Evolutionary conservation across 768 basidiomycete genomes (phyloP), one percentile per base, ranked within the genome.

Genomic region (Pleurotus tuoliensis): DNA sequence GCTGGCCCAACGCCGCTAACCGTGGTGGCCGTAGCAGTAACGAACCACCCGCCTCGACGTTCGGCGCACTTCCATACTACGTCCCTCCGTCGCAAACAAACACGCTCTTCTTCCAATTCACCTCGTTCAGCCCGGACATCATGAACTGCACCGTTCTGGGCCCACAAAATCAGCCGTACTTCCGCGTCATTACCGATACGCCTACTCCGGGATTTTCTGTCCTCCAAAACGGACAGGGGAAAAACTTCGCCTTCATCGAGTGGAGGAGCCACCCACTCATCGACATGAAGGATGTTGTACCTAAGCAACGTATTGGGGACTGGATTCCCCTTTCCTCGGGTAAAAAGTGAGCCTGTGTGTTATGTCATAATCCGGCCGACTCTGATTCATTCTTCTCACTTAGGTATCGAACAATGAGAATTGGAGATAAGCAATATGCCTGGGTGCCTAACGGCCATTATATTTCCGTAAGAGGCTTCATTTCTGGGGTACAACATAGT

Each of bases 11-110:
- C 44, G 68, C 64, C 22, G 64, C 65, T 8, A 63, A 61, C 25
- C 69, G 67, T 25, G 53, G 61, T n/a, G 58, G 58, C 2, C 65
- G 64, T 64, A 41, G 22, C 15, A n/a, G 25, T 22, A 52, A 58
- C 37, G 56, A 56, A 18, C 63, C 71, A 4, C 64, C 75, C 2
- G 80, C 84, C 48, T 86, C 86, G 45, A 69, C 86, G 57, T 83
- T 81, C 62, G 86, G 86, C 5, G 84, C 84, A 0, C 79, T 87
- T 18, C 86, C 86, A 25, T 84, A 82, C 61, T 77, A 81, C 0
- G 52, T 69, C 30, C 56, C 71, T 38, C 47, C 72, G 13, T 64
- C 72, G 4, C 38, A 70, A n/a, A 62, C 73, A 8, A 68, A 71
- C 34, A 37, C 60, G 71, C 27, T 69, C 64, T 65, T 70, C 8